These are phyloP conservation scores for Nakazawaea peltata DNA, from an alignment of 805 yeast species.

Conservation along the genomic window DNA sequence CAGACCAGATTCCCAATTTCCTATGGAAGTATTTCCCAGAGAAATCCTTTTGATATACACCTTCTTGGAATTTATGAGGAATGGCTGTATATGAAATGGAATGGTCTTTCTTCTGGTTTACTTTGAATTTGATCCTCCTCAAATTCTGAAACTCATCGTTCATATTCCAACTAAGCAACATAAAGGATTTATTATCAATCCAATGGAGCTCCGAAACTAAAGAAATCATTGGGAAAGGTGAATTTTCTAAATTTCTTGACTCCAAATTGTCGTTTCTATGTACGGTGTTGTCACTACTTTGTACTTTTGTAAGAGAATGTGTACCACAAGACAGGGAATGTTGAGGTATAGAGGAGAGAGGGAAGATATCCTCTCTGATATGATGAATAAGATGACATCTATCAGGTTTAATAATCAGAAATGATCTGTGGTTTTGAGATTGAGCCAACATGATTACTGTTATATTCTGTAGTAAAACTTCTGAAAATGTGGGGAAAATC, in stretches of 20 bases:
- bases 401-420: no score
- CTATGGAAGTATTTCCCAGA: background rate
- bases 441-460: no score
- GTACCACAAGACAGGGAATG: no score
- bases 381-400: no score
- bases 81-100: background rate
- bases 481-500: no score
- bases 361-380: no score
- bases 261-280: slow-evolving; percentile 1
- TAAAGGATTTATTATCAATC: slow-evolving; percentile 1
- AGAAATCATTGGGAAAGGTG: slow-evolving; percentile 6
- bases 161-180: slow-evolving; percentile 4
- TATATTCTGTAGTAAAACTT: no score
- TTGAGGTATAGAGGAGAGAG: no score
- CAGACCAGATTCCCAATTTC: background rate
- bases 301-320: no score
- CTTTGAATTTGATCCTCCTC: background rate
- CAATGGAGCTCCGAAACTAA: slow-evolving; percentile 1
- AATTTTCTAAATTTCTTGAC: slow-evolving; percentile 1
- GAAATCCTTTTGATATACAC: no score
- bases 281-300: no score
- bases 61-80: background rate
- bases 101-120: background rate
- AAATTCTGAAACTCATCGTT: background rate
- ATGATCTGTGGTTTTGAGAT: no score